Base-by-base conservation (phyloP, 192 early-diverging fungal genomes). In the Endogone sp. region DNA sequence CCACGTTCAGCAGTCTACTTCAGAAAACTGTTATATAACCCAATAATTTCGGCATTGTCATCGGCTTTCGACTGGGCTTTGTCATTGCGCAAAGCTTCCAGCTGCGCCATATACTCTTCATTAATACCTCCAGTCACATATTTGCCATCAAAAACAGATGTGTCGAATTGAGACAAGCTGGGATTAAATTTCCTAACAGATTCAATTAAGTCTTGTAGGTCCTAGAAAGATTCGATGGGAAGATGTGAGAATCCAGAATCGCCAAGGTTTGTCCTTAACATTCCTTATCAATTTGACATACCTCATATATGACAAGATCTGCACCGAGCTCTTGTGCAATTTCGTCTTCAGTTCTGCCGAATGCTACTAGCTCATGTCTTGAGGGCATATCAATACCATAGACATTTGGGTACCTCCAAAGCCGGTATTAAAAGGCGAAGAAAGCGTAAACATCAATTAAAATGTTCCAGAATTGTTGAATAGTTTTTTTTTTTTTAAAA, bases 361-460 rank as follows among this genome's bases (percentile, higher is more conserved):
- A 82, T 3, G 95, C 98, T 23, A 99, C 92, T 61, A 99, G 83
- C 78, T 99, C 98, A 54, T 83, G 78, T 24, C 90, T 87, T 25
- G 94, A 93, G 25, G 98, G 98, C 97, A 99, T 99, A 73, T 99
- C 96, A 79, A 99, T 99, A 70, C 98, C 98, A 77, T 99, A 99
- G 37, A 98, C 98, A 82, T 99, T 99, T 67, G 96, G 96, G 84
- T 85, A 96, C 37, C 37, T 49, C n/a, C n/a, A n/a, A n/a, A n/a
- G n/a, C n/a, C n/a, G n/a, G n/a, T n/a, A n/a, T n/a, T n/a, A n/a
- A n/a, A n/a, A n/a, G n/a, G 28, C 85, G 85, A 57, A 16, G 61
- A n/a, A n/a, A 49, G 16, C 21, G n/a, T 26, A 79, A 27, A 9
- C 21, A 3, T 76, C 3, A 78, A 73, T 22, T 81, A 25, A 64